A percentile compares a stretch with the other conserved stretches of the same genome.
These are phyloP conservation scores for Suillus spraguei DNA, from an alignment of 768 basidiomycete genomes.

Conservation along the genomic window DNA sequence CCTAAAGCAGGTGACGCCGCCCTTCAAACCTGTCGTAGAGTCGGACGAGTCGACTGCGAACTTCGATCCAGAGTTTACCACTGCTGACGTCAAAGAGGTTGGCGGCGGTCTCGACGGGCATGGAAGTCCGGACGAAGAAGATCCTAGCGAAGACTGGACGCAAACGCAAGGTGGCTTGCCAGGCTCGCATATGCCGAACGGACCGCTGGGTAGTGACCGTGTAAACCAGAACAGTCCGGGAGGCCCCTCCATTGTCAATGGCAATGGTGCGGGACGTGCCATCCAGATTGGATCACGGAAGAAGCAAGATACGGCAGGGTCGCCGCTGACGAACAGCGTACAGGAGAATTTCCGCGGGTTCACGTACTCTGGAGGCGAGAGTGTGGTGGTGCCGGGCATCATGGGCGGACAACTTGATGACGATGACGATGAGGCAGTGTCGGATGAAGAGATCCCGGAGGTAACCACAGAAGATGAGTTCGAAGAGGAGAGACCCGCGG, in stretches of 20 bases:
- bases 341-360: conserved; percentile 98
- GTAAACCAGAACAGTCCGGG: conserved; percentile 17
- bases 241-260: conserved; percentile 6
- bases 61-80: conserved; percentile 98
- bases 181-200: conserved; percentile 66
- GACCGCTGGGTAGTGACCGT: conserved; percentile 71
- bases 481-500: conserved; percentile 65
- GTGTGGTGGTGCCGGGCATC: conserved; percentile 49
- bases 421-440: conserved; percentile 46
- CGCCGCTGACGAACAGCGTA: conserved; percentile 85
- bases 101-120: conserved; percentile 55
- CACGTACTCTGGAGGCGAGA: conserved; percentile 81
- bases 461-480: conserved; percentile 77
- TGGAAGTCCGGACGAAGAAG: conserved; percentile 50
- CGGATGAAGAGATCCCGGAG: conserved; percentile 51
- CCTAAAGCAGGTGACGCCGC: conserved; percentile 89
- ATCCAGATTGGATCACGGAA: conserved; percentile 59
- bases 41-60: conserved; percentile 98
- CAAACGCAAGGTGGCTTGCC: conserved; percentile 41
- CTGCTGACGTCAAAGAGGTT: conserved; percentile 81
- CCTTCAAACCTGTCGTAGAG: conserved; percentile 97
- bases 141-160: conserved; percentile 67
- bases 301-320: conserved; percentile 48
- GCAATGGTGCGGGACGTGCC: conserved; percentile 25
- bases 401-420: conserved; percentile 33